Percentiles rank a stretch among this genome's conserved stretches.
These are phyloP conservation scores for Trichoderma koningii DNA, from an alignment of 2,329 filamentous ascomycete species.

Conservation along the genomic window DNA sequence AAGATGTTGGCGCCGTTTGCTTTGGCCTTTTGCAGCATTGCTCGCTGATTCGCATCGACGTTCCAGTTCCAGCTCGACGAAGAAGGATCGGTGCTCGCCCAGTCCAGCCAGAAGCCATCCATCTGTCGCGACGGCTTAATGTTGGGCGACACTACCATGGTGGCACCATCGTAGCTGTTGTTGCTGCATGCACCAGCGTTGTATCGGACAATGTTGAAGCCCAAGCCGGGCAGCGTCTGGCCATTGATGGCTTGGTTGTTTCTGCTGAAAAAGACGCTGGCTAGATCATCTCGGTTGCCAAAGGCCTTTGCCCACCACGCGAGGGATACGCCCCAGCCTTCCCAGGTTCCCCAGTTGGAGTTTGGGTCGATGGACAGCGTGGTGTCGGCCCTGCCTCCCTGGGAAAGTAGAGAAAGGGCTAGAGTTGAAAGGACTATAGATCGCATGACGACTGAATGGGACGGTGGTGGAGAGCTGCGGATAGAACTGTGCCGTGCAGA, in stretches of 20 bases:
- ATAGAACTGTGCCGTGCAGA: background rate
- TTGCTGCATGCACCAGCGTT: slow-evolving; percentile 11
- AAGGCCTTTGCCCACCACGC: slow-evolving; percentile 22
- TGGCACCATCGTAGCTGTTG: slow-evolving; percentile 13
- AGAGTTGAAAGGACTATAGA: background rate
- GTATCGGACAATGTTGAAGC: slow-evolving; percentile 19
- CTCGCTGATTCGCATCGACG: slow-evolving; percentile 4
- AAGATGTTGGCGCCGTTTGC: slow-evolving; percentile 9
- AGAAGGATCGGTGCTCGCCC: slow-evolving; percentile 7
- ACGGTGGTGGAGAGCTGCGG: no score
- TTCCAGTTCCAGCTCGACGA: slow-evolving; percentile 20
- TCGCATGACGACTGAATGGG: background rate
- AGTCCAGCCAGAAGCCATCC: slow-evolving; percentile 12
- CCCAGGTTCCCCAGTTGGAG: slow-evolving; percentile 14
- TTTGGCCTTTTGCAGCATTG: slow-evolving; percentile 9
- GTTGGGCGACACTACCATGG: slow-evolving; percentile 10
- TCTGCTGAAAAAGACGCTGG: background rate
- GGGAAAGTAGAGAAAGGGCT: background rate
- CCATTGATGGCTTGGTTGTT: slow-evolving; percentile 17
- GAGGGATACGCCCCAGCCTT: slow-evolving; percentile 23
- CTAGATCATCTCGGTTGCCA: slow-evolving; percentile 15
- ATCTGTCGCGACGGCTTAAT: slow-evolving; percentile 20
- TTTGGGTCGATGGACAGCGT: slow-evolving; percentile 10
- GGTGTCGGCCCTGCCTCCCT: background rate
- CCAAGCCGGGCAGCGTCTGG: slow-evolving; percentile 5